phyloP scores from a whole-genome alignment of 2,329 filamentous ascomycete species.

The Stromatinia cepivora region DNA sequence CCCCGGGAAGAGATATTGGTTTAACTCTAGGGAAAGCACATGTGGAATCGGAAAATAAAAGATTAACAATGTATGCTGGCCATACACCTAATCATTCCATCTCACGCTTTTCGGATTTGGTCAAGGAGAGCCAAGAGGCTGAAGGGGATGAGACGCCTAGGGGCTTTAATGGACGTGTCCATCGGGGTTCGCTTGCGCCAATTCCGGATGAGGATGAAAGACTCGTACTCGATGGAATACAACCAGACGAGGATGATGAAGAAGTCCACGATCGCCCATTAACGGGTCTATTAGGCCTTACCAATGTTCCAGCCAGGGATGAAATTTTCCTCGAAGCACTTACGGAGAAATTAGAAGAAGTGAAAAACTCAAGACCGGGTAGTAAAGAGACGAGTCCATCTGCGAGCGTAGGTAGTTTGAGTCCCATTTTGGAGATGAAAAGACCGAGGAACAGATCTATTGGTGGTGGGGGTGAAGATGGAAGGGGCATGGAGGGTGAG shows the following conservation, averaged over 20 bases:
- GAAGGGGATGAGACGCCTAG: conserved; percentile 38
- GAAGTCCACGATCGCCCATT: conserved; percentile 32
- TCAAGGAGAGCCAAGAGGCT: conserved; percentile 35
- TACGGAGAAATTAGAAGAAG: conserved; percentile 34
- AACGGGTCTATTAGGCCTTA: conserved; percentile 35
- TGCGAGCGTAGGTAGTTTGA: conserved; percentile 3
- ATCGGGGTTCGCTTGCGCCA: conserved; percentile 5
- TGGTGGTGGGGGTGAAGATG: conserved; percentile 3
- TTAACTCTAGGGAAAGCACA: conserved; percentile 26
- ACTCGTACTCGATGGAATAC: conserved; percentile 6
- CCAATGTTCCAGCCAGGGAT: conserved; percentile 29
- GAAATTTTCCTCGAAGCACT: conserved; percentile 35
- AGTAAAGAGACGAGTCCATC: conserved; percentile 21
- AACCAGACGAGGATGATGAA: conserved; percentile 20
- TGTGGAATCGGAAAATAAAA: conserved; percentile 45
- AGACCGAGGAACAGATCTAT: background rate
- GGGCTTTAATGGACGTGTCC: conserved; percentile 10
- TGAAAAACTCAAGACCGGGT: conserved; percentile 25
- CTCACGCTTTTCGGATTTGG: conserved; percentile 51
- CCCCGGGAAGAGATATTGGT: conserved; percentile 27
- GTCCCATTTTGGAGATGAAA: conserved; percentile 22
- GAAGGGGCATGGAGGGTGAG: conserved; percentile 24
- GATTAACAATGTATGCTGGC: conserved; percentile 62
- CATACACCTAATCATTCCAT: conserved; percentile 60
- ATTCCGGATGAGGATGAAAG: conserved; percentile 7